These are phyloP conservation scores for Fomitiporia mediterranea DNA, from an alignment of 1,284 basidiomycete species.

Conservation along the genomic window DNA sequence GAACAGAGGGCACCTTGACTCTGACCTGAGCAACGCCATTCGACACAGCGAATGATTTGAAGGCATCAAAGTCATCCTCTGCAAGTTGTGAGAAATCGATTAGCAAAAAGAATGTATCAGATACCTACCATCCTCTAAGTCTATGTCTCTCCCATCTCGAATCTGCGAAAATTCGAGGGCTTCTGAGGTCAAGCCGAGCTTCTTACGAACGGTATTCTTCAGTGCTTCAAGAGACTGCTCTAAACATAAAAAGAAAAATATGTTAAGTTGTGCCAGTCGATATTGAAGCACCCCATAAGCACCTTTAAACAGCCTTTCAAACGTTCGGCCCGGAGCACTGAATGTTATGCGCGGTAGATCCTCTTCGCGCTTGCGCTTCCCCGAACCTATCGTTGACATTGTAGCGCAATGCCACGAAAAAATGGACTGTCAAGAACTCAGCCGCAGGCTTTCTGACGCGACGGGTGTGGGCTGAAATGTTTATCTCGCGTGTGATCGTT, in stretches of 20 bases:
- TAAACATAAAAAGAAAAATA: too few species aligned
- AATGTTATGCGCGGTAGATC: conserved; percentile 51
- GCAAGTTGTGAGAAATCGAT: not conserved
- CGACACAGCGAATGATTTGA: conserved; percentile 42
- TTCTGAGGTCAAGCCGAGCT: conserved; percentile 47
- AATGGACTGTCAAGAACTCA: too few species aligned
- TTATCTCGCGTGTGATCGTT: too few species aligned
- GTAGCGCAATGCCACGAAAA: too few species aligned
- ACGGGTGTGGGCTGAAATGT: too few species aligned
- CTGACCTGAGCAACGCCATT: conserved; percentile 34
- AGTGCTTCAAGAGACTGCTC: conserved; percentile 56
- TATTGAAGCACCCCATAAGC: too few species aligned
- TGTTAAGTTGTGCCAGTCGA: too few species aligned
- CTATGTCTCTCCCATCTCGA: conserved; percentile 48
- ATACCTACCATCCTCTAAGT: conserved; percentile 65
- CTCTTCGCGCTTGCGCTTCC: conserved; percentile 43
- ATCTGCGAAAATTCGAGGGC: conserved; percentile 52
- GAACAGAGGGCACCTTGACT: conserved; percentile 29
- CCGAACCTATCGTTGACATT: conserved; percentile 32
- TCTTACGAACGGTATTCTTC: conserved; percentile 51
- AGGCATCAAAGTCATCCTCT: conserved; percentile 78
- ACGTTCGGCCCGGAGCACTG: conserved; percentile 43
- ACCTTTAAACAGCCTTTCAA: conserved; percentile 68
- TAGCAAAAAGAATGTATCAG: not conserved
- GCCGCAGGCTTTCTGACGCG: too few species aligned